Evolutionary conservation across 306 rosid species (phyloP), one percentile per base, ranked within the genome.

Genomic region (Corylus heterophylla): DNA sequence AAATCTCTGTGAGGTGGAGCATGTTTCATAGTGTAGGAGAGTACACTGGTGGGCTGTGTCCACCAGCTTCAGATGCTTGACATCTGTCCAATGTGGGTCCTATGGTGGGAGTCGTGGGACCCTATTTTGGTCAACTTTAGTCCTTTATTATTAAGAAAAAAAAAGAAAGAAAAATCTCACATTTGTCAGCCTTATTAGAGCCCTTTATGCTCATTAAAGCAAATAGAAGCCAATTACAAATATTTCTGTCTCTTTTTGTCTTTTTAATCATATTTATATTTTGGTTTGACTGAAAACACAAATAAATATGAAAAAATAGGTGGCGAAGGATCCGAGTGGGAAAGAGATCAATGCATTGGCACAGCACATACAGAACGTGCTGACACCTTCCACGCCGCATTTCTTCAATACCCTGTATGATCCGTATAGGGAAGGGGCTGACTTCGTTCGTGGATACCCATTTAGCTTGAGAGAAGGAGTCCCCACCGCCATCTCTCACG

Each of bases 401-500:
- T 87, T 87, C 69, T 84, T 84, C 90, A 84, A 87, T 50, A 84
- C 88, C 13, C 84, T 84, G 31, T 71, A 83, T 58, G 85, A 81
- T 42, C 83, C 77, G 13, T 82, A 27, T 77, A 48, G 94, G 56
- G 88, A 92, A 48, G 91, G 92, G 69, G 90, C 87, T 1, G 92
- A 89, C 79, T 89, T 91, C 31, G 91, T 91, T 54, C 87, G 89
- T 3, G 92, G 92, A 54, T 91, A 91, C 80, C 97, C 93, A 20
- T 91, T 89, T 85, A 89, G 94, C 82, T 79, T 90, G 20, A 80
- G 91, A 9, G 92, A 92, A 81, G 94, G 94, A 47, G 87, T 84
- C 5, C 90, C 94, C 7, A 91, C 97, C 3, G 92, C 97, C 8
- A 87, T 85, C 72, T 89, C 93, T 80, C 97, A 91, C 9, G 93